phyloP scores from a whole-genome alignment of 305 asterid genomes.

The Fraxinus nigra region DNA sequence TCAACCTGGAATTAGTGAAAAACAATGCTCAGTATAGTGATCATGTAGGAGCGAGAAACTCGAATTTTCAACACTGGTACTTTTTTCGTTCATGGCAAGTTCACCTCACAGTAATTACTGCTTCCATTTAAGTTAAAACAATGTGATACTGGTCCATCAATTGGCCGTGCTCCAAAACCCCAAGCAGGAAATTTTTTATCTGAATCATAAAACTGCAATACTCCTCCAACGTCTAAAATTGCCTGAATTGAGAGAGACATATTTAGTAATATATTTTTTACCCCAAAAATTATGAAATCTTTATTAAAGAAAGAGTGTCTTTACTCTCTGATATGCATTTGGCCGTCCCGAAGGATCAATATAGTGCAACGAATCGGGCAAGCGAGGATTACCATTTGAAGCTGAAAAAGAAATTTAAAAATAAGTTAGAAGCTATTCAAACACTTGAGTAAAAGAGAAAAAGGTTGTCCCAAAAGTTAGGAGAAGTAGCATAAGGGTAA shows the following conservation, averaged over 20 bases:
- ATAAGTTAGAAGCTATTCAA: constrained; percentile 28
- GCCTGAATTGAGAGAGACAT: constrained; percentile 53
- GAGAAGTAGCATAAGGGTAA: background rate
- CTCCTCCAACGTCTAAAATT: constrained; percentile 81
- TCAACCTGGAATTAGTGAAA: constrained; percentile 59
- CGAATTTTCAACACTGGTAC: constrained; percentile 17
- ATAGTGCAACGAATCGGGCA: constrained; percentile 95
- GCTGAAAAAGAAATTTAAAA: constrained; percentile 53
- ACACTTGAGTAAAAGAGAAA: constrained; percentile 3
- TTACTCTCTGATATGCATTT: constrained; percentile 89
- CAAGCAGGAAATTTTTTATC: constrained; percentile 91
- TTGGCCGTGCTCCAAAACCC: constrained; percentile 99
- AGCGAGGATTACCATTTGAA: constrained; percentile 96
- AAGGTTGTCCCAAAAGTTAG: background rate
- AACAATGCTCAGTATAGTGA: constrained; percentile 14
- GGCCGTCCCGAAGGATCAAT: constrained; percentile 90
- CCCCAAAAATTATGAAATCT: constrained; percentile 13
- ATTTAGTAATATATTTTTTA: constrained; percentile 22
- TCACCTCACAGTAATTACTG: constrained; percentile 81
- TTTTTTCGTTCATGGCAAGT: constrained; percentile 7
- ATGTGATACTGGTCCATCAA: constrained; percentile 97
- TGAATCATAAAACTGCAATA: constrained; percentile 80
- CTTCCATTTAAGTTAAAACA: constrained; percentile 97
- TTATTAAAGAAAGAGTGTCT: constrained; percentile 33
- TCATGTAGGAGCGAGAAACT: background rate